Evolutionary conservation across 208 protist species (phyloP), one percentile per base, ranked within the genome.

Genomic region (Trypanosoma theileri): DNA sequence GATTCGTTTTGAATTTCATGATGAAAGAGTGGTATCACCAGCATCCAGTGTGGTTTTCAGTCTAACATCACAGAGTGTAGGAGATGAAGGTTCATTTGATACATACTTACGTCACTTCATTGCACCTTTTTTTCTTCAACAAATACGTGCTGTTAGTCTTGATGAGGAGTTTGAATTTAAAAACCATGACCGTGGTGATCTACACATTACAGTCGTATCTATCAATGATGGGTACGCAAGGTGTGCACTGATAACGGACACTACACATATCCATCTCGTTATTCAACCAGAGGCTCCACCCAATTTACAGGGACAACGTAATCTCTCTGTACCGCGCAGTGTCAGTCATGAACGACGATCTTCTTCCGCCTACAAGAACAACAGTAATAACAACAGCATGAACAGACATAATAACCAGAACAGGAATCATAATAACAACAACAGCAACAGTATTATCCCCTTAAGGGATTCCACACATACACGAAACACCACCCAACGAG

Each of bases 131-230:
- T 71, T 71, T 42, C 54, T 71, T n/a, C 53, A 52, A 11, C n/a
- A 17, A 10, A 10, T 16, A 52, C 66, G 66, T 42, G 66, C 66
- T 28, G 45, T 71, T 24, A 65, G 58, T 45, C n/a, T 71, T 17
- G 66, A 41, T 21, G 66, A 71, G 42, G 66, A 71, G 42, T 71
- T 71, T 50, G 66, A 71, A 42, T 52, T 71, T 0, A 71, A 63
- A 50, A 62, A 71, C 24, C 44, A 61, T 24, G 26, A 54, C 10
- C 42, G 53, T n/a, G 66, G 66, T 48, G n/a, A 57, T 11, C 42
- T 71, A 46, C 66, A 71, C 31, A 41, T 71, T 4, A 64, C 12
- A 31, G 66, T 63, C 8, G 14, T 59, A 19, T 54, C 44, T 6
- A 57, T 71, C 21, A 26, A 71, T 48, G 66, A 63, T 52, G 66